phyloP scores from a whole-genome alignment of 805 yeast species.

The Zygotorulaspora florentina region DNA sequence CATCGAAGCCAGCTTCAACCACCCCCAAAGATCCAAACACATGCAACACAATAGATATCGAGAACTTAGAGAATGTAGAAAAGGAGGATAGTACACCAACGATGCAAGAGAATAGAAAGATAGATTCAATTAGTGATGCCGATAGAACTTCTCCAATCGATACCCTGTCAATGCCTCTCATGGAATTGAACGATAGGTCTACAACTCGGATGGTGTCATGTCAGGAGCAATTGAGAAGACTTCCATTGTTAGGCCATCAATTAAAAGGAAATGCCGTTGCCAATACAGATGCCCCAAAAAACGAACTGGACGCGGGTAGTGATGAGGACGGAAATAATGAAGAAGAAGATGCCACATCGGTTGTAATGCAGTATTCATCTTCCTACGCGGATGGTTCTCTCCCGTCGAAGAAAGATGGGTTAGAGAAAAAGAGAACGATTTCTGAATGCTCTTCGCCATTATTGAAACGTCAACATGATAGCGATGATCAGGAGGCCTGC shows the following conservation, averaged over 20 bases:
- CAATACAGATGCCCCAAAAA: not conserved
- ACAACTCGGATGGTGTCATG: conserved; percentile 20
- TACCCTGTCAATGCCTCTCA: conserved; percentile 34
- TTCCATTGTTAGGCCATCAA: conserved; percentile 24
- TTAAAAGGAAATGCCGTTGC: conserved; percentile 1
- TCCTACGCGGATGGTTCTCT: conserved; percentile 13
- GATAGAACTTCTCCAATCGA: conserved; percentile 34
- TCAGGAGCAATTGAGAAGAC: conserved; percentile 30
- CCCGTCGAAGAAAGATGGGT: conserved; percentile 3
- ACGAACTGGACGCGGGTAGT: conserved; percentile 5
- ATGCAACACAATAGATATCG: conserved; percentile 18
- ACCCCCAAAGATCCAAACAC: conserved; percentile 22
- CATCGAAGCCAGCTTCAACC: conserved; percentile 8
- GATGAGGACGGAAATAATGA: conserved; percentile 19
- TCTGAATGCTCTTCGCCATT: conserved; percentile 11
- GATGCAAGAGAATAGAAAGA: conserved; percentile 1
- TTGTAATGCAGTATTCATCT: conserved; percentile 18
- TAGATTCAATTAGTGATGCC: conserved; percentile 20
- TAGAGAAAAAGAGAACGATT: conserved; percentile 1
- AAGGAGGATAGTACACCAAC: conserved; percentile 2
- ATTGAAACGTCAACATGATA: conserved; percentile 2
- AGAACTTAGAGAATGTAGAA: conserved; percentile 10
- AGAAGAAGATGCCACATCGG: conserved; percentile 19
- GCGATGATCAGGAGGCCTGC: conserved; percentile 6
- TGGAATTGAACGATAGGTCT: conserved; percentile 28